Evolutionary conservation across 2,329 filamentous ascomycete species (phyloP).

Genomic region (Cladosporium cucumerinum): DNA sequence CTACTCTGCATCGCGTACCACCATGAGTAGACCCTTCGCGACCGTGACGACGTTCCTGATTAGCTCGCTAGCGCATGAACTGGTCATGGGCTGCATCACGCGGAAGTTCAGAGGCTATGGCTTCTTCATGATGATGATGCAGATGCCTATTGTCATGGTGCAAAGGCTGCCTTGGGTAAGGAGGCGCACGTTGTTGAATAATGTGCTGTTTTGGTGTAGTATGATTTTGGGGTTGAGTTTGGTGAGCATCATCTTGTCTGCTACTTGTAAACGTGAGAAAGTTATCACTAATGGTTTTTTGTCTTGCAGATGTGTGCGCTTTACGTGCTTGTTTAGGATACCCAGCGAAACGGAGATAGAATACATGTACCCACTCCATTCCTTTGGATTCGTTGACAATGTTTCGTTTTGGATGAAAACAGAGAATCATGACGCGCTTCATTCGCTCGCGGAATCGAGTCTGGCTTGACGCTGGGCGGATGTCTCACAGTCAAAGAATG

Average conservation of each 20-base stretch:
- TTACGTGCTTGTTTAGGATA: constrained; percentile 53
- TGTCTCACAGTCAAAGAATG: not conserved
- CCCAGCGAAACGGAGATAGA: not conserved
- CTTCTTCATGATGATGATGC: constrained; percentile 91
- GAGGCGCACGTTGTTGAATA: constrained; percentile 71
- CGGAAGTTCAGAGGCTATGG: constrained; percentile 95
- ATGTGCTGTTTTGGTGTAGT: constrained; percentile 31
- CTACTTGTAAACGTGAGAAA: not conserved
- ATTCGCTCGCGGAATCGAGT: no score
- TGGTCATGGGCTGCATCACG: constrained; percentile 97
- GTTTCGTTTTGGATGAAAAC: not conserved
- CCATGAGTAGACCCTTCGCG: constrained; percentile 69
- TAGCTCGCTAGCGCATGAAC: constrained; percentile 83
- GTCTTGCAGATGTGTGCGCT: constrained; percentile 55
- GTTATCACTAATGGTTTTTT: constrained; percentile 19
- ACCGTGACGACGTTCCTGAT: constrained; percentile 91
- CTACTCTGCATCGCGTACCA: constrained; percentile 73
- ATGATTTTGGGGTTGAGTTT: constrained; percentile 38
- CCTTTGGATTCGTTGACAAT: not conserved
- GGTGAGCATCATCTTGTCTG: constrained; percentile 23
- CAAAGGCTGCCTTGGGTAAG: constrained; percentile 77
- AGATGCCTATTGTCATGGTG: constrained; percentile 89
- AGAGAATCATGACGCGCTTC: not conserved
- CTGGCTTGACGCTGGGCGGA: no score
- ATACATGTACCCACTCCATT: not conserved